Percentiles rank a stretch among this genome's conserved stretches.
Evolutionary conservation across 2,329 filamentous ascomycete genomes (phyloP).

Genomic region (Aspergillus glaucus): DNA sequence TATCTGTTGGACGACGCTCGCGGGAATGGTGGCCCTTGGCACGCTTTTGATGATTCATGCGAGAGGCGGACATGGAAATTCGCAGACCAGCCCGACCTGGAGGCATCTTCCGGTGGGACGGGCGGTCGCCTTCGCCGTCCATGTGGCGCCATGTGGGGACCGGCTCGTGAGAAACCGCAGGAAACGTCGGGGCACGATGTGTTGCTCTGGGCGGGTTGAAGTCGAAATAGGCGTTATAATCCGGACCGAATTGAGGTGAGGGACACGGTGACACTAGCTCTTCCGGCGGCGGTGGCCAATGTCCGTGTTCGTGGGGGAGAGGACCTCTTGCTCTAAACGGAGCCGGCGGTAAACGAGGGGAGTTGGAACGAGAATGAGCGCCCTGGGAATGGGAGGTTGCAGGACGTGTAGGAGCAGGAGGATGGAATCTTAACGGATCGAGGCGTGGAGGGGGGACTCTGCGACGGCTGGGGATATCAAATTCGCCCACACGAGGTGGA

Average conservation of each 20-base stretch:
- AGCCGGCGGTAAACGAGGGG: conserved; percentile 16
- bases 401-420: conserved; percentile 18
- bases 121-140: conserved; percentile 19
- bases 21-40: conserved; percentile 20
- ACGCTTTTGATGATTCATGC: conserved; percentile 23
- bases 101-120: conserved; percentile 19
- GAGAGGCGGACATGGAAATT: conserved; percentile 33
- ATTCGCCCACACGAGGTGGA: conserved; percentile 26
- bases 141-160: conserved; percentile 11
- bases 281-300: conserved; percentile 5
- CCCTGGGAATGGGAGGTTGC: conserved; percentile 14
- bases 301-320: conserved; percentile 8
- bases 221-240: conserved; percentile 3
- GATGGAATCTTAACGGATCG: conserved; percentile 24
- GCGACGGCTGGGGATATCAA: conserved; percentile 25
- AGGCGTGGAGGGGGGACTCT: conserved; percentile 23
- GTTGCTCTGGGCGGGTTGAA: conserved; percentile 10
- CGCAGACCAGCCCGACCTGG: conserved; percentile 24
- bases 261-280: conserved; percentile 13
- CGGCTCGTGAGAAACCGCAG: conserved; percentile 14
- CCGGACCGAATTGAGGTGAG: conserved; percentile 10
- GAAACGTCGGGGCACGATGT: conserved; percentile 16
- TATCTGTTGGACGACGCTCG: conserved; percentile 21
- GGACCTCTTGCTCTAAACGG: neutral
- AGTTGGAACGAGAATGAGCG: conserved; percentile 14